A percentile compares a stretch with the other conserved stretches of the same genome.
These are phyloP conservation scores for Zopfochytrium polystomum DNA, from an alignment of 371 early-diverging fungal species.

Conservation along the genomic window DNA sequence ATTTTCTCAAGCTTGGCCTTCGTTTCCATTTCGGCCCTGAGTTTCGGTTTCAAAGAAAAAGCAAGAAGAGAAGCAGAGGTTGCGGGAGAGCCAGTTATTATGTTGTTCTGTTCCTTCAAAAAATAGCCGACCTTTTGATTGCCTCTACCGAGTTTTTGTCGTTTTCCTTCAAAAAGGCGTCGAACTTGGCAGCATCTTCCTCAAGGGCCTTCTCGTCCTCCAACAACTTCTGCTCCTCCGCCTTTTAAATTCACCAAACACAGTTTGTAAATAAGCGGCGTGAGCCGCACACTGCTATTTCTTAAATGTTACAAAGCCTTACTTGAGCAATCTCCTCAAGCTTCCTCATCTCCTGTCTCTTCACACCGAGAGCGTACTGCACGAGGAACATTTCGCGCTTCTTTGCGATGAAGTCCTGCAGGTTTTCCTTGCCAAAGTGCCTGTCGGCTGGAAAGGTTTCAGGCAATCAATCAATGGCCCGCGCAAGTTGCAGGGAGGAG, in stretches of 20 bases:
- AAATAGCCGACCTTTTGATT: constrained; percentile 40
- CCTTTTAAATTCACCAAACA: constrained; percentile 12
- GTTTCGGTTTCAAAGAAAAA: background rate
- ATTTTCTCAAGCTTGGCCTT: constrained; percentile 55
- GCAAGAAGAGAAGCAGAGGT: background rate
- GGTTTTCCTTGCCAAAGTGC: constrained; percentile 48
- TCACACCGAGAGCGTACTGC: constrained; percentile 54
- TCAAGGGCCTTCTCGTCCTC: constrained; percentile 56
- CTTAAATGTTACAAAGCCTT: background rate
- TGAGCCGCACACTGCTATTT: background rate
- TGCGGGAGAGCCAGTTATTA: background rate
- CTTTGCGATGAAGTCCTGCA: constrained; percentile 52
- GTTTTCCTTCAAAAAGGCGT: constrained; percentile 55
- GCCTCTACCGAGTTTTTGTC: constrained; percentile 58
- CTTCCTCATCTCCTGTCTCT: constrained; percentile 53
- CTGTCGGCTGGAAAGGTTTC: constrained; percentile 32
- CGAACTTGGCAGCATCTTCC: constrained; percentile 56
- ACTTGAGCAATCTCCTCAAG: constrained; percentile 53
- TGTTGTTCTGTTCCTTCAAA: background rate
- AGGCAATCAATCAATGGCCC: background rate
- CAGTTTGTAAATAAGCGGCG: background rate
- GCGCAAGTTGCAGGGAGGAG: background rate
- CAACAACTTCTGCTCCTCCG: constrained; percentile 52
- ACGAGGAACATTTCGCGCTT: constrained; percentile 57
- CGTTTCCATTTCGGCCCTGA: constrained; percentile 52